These are phyloP conservation scores for Lecanicillium sp. DNA, from an alignment of 2,329 filamentous ascomycete genomes.

Conservation along the genomic window DNA sequence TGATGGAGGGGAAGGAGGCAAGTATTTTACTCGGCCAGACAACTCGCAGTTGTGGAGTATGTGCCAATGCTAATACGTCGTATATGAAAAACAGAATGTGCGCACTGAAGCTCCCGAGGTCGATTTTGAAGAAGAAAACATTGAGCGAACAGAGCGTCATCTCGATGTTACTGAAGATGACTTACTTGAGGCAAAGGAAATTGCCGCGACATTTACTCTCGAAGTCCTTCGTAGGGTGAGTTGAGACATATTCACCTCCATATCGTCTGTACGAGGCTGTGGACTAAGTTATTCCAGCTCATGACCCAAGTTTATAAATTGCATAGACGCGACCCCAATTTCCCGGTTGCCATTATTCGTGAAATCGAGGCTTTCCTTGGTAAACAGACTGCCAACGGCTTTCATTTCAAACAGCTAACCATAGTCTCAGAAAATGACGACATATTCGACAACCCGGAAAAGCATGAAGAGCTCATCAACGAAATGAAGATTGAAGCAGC, in stretches of 20 bases:
- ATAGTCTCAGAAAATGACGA: conserved; percentile 3
- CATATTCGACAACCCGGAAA: conserved; percentile 16
- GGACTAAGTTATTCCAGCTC: conserved; percentile 14
- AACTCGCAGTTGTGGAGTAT: not conserved
- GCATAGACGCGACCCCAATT: conserved; percentile 29
- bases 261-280: not conserved
- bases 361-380: conserved; percentile 27
- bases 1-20: conserved; percentile 2
- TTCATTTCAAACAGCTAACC: not conserved
- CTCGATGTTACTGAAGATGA: conserved; percentile 33
- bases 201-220: conserved; percentile 24
- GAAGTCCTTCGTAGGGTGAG: conserved; percentile 23
- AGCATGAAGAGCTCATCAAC: conserved; percentile 18
- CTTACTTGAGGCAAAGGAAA: conserved; percentile 32
- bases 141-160: conserved; percentile 6
- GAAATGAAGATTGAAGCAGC: conserved; percentile 24
- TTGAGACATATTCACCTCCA: not conserved
- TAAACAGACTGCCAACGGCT: conserved; percentile 15
- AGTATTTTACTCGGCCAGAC: not conserved
- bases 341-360: conserved; percentile 23
- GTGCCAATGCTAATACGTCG: not conserved
- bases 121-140: conserved; percentile 1
- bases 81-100: not conserved
- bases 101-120: not conserved
- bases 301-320: conserved; percentile 25